These are phyloP conservation scores for Collybia nuda DNA, from an alignment of 768 basidiomycete genomes.

Conservation along the genomic window DNA sequence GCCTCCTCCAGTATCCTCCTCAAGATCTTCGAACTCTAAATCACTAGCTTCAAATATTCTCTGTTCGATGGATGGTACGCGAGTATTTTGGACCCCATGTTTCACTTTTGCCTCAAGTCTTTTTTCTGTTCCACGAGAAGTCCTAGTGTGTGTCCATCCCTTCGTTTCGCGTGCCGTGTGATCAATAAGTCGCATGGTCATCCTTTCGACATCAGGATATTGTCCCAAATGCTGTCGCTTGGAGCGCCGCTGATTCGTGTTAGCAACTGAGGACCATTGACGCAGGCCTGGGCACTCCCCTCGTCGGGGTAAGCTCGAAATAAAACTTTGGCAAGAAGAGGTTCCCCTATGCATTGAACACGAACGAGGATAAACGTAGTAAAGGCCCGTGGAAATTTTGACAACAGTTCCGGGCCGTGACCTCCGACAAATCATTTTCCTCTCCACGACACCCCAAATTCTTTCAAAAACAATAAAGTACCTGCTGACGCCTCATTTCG, in stretches of 20 bases:
- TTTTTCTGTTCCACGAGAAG: conserved; percentile 38
- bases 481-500: background rate
- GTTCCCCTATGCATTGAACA: conserved; percentile 9
- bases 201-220: background rate
- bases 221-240: too few species aligned
- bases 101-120: conserved; percentile 23
- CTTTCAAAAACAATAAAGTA: conserved; percentile 1
- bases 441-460: background rate
- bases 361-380: background rate
- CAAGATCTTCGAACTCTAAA: conserved; percentile 8
- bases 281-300: background rate
- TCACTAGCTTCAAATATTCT: conserved; percentile 10
- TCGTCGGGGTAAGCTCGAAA: background rate
- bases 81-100: background rate
- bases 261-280: background rate
- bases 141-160: conserved; percentile 36
- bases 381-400: conserved; percentile 4
- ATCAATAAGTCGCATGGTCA: conserved; percentile 24
- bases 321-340: conserved; percentile 3
- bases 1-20: conserved; percentile 15
- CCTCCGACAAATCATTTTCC: conserved; percentile 4
- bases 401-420: conserved; percentile 14
- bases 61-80: conserved; percentile 14
- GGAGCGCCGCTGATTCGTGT: too few species aligned
- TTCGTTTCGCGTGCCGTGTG: conserved; percentile 24